A percentile compares a stretch with the other conserved stretches of the same genome.
Conservation (phyloP, 2,329 filamentous ascomycete genomes). For the Dryadomyces quercivorus region DNA sequence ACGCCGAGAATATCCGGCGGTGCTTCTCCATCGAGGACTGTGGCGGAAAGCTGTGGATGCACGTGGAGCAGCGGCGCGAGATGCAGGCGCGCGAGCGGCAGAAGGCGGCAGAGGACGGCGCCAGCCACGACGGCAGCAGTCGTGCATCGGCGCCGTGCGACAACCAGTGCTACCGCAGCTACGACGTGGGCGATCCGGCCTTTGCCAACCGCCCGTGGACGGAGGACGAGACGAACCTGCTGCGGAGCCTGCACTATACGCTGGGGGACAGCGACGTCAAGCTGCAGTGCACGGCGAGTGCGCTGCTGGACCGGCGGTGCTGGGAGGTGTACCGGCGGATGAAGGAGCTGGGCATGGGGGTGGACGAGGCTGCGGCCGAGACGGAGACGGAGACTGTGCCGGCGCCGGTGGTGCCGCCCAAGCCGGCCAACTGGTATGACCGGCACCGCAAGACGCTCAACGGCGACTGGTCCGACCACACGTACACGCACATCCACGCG, state of each 20-base stretch:
- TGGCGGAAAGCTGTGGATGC: constrained; percentile 10
- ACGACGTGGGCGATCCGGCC: constrained; percentile 19
- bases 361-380: not conserved
- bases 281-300: constrained; percentile 36
- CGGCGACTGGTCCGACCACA: constrained; percentile 43
- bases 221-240: constrained; percentile 33
- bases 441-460: constrained; percentile 40
- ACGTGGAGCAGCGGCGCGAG: constrained; percentile 11
- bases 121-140: not conserved
- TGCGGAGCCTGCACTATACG: constrained; percentile 34
- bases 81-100: constrained; percentile 14
- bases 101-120: not conserved
- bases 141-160: constrained; percentile 19
- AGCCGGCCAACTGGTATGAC: constrained; percentile 42
- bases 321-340: constrained; percentile 36
- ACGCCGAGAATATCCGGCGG: constrained; percentile 38
- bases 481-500: constrained; percentile 41
- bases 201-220: constrained; percentile 30
- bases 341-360: constrained; percentile 23
- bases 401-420: constrained; percentile 22
- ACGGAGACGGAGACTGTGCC: no score
- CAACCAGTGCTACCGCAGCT: constrained; percentile 30
- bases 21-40: constrained; percentile 36
- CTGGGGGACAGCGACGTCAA: constrained; percentile 28
- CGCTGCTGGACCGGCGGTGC: constrained; percentile 38